Percentiles rank a stretch among this genome's conserved stretches.
Conservation (phyloP, 2,329 filamentous ascomycete genomes). For the Fusarium euwallaceae region DNA sequence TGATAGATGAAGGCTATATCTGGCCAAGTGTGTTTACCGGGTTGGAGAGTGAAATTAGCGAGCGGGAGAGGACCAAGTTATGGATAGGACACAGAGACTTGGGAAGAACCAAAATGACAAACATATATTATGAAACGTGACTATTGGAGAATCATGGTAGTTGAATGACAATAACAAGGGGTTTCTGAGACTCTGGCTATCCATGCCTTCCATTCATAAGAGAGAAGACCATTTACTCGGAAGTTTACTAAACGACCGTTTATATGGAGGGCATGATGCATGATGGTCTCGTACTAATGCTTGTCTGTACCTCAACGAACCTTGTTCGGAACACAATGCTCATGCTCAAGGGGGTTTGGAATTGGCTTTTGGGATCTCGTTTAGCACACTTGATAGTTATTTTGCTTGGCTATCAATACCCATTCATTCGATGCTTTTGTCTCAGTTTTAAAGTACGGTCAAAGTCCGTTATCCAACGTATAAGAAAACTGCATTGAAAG, state of each 20-base stretch:
- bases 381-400: background rate
- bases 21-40: background rate
- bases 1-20: constrained; percentile 20
- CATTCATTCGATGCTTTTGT: background rate
- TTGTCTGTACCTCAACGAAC: background rate
- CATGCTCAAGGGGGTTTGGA: background rate
- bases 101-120: constrained; percentile 3
- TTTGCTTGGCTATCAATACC: background rate
- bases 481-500: background rate
- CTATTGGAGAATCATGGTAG: background rate
- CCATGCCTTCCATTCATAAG: background rate
- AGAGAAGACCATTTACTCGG: background rate
- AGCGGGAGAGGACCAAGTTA: background rate
- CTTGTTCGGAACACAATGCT: background rate
- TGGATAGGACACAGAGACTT: background rate
- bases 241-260: background rate
- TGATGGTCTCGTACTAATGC: background rate
- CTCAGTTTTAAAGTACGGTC: background rate
- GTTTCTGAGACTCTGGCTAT: background rate
- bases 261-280: background rate
- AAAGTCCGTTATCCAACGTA: background rate
- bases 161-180: background rate
- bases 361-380: background rate
- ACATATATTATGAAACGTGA: background rate
- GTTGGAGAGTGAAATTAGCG: constrained; percentile 15